Evolutionary conservation across 495 filamentous ascomycete species (phyloP).

Genomic region (Podospora pseudoanserina): DNA sequence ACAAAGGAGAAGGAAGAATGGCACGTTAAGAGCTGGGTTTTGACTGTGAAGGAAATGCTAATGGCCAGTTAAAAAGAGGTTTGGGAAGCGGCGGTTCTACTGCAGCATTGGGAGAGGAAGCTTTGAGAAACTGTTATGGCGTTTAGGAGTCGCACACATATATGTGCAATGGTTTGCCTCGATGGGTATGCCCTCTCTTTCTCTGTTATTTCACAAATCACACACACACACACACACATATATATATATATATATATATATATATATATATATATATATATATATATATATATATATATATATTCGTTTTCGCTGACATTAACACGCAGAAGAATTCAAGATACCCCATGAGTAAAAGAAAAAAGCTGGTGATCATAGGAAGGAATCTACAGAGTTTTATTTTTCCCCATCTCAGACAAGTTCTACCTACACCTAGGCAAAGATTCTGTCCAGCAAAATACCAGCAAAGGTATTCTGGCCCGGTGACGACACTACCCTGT

Average conservation of each 20-base stretch:
- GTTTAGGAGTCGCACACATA: not conserved
- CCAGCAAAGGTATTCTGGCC: conserved; percentile 51
- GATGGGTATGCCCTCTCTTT: not conserved
- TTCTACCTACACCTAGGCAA: conserved; percentile 35
- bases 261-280: too few species aligned
- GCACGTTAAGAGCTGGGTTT: not conserved
- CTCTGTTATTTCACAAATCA: not conserved
- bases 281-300: too few species aligned
- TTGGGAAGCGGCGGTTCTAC: not conserved
- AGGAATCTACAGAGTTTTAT: not conserved
- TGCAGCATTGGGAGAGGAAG: not conserved
- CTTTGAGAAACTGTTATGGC: not conserved
- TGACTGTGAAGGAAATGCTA: not conserved
- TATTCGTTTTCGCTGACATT: not conserved
- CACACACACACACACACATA: not conserved
- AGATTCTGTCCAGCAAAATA: conserved; percentile 47
- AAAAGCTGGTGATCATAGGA: not conserved
- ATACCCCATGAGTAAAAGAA: not conserved
- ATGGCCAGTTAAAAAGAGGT: not conserved
- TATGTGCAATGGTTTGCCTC: not conserved
- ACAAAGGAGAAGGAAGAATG: too few species aligned
- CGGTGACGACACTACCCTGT: conserved; percentile 60
- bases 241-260: too few species aligned
- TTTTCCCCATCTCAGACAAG: not conserved
- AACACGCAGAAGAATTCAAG: not conserved